These are phyloP conservation scores for Diaporthe capsici DNA, from an alignment of 2,329 filamentous ascomycete genomes.

Conservation along the genomic window DNA sequence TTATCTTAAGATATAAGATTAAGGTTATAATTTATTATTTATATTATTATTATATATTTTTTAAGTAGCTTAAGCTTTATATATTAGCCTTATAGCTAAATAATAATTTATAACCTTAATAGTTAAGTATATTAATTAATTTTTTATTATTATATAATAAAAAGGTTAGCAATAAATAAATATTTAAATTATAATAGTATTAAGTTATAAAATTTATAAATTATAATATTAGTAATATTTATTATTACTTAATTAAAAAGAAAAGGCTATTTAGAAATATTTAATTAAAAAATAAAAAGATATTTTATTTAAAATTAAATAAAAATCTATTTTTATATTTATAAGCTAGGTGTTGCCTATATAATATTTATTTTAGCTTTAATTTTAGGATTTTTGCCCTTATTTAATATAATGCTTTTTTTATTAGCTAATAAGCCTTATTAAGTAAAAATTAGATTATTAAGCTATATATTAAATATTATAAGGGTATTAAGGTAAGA, in stretches of 20 bases:
- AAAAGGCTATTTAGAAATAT: too few species aligned
- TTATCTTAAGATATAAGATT: background rate
- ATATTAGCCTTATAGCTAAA: too few species aligned
- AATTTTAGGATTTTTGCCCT: background rate
- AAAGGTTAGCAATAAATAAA: background rate
- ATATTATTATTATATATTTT: background rate
- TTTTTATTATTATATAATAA: background rate
- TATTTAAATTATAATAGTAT: background rate
- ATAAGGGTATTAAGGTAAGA: too few species aligned
- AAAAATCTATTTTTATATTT: too few species aligned
- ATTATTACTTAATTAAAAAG: background rate
- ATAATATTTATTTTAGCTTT: background rate
- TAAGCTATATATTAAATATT: background rate
- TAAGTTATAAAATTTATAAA: background rate
- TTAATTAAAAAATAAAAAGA: too few species aligned
- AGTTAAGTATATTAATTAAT: background rate
- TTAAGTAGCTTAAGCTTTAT: too few species aligned
- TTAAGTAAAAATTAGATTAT: background rate
- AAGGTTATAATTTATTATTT: background rate
- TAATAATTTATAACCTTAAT: too few species aligned
- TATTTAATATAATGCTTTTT: background rate
- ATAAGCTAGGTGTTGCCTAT: background rate
- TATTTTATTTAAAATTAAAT: too few species aligned
- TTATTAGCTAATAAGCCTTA: background rate
- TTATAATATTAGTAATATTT: background rate